Evolutionary conservation across 2,329 filamentous ascomycete genomes (phyloP).

Genomic region (Pseudonectria foliicola): DNA sequence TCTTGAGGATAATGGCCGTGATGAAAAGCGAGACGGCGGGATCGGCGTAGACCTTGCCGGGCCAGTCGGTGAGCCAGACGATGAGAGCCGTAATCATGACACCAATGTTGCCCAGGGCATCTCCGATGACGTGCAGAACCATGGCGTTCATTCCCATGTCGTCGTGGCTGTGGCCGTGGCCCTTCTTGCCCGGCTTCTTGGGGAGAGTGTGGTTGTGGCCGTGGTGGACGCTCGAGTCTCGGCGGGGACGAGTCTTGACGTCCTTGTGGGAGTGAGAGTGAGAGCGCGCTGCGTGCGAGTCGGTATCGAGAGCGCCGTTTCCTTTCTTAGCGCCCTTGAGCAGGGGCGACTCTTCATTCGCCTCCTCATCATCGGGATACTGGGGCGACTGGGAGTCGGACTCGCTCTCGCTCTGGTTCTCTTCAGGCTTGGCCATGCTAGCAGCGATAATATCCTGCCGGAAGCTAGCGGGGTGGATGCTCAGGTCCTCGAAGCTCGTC

Average conservation of each 20-base stretch:
- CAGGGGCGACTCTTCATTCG: slow-evolving; percentile 41
- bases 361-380: slow-evolving; percentile 34
- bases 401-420: slow-evolving; percentile 47
- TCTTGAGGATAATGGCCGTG: slow-evolving; percentile 68
- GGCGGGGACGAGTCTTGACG: slow-evolving; percentile 27
- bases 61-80: slow-evolving; percentile 84
- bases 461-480: slow-evolving; percentile 84
- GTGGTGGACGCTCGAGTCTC: slow-evolving; percentile 53
- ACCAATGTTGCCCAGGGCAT: slow-evolving; percentile 79
- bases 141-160: slow-evolving; percentile 95
- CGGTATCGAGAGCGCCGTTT: slow-evolving; percentile 21
- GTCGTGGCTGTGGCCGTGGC: slow-evolving; percentile 68
- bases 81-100: slow-evolving; percentile 76
- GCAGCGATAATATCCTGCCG: slow-evolving; percentile 87
- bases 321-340: slow-evolving; percentile 33
- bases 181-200: slow-evolving; percentile 50
- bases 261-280: slow-evolving; percentile 17
- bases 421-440: slow-evolving; percentile 48
- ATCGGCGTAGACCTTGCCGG: slow-evolving; percentile 80
- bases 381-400: slow-evolving; percentile 40
- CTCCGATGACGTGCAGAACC: slow-evolving; percentile 69
- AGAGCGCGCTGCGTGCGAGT: slow-evolving; percentile 15
- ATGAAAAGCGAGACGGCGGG: slow-evolving; percentile 91
- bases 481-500: slow-evolving; percentile 63
- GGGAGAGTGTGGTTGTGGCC: slow-evolving; percentile 78